phyloP scores from a whole-genome alignment of 805 yeast genomes.

The Lachancea sp. region DNA sequence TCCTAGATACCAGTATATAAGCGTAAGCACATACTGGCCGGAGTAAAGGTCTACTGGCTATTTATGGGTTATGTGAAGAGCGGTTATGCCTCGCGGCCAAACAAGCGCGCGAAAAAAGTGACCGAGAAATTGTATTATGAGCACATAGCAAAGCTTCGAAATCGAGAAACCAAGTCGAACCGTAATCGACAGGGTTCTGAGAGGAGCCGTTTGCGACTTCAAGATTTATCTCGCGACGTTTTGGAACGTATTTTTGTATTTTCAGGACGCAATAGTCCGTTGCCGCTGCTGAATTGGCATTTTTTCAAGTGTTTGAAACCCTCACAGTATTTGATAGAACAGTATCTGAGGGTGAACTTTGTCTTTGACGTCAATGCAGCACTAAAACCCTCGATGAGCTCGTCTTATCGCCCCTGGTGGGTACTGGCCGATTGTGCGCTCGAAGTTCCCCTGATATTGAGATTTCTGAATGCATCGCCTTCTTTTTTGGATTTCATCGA shows the following conservation, averaged over 20 bases:
- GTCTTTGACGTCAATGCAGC: slow-evolving; percentile 3
- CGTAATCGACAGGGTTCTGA: not conserved
- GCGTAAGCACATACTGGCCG: not conserved
- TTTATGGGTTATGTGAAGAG: slow-evolving; percentile 18
- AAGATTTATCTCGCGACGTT: slow-evolving; percentile 16
- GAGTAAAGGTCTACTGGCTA: not conserved
- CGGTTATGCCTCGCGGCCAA: slow-evolving; percentile 18
- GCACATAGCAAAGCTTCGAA: not conserved
- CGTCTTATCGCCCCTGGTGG: not conserved
- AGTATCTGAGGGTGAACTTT: slow-evolving; percentile 9
- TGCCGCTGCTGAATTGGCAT: slow-evolving; percentile 15
- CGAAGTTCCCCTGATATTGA: slow-evolving; percentile 4
- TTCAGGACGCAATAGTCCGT: slow-evolving; percentile 9
- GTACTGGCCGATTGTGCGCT: slow-evolving; percentile 10
- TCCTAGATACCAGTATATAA: no score
- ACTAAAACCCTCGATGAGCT: not conserved
- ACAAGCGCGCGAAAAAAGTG: slow-evolving; percentile 12
- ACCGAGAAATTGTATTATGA: slow-evolving; percentile 4
- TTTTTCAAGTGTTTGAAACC: slow-evolving; percentile 17
- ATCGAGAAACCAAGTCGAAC: not conserved
- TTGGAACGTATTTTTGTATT: slow-evolving; percentile 17
- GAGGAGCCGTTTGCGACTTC: not conserved
- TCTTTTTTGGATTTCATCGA: slow-evolving; percentile 5
- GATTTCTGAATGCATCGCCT: slow-evolving; percentile 9
- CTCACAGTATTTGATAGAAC: slow-evolving; percentile 10